Evolutionary conservation across 345 rosid genomes (phyloP), one percentile per base, ranked within the genome.

Genomic region (Capsella bursapastoris): DNA sequence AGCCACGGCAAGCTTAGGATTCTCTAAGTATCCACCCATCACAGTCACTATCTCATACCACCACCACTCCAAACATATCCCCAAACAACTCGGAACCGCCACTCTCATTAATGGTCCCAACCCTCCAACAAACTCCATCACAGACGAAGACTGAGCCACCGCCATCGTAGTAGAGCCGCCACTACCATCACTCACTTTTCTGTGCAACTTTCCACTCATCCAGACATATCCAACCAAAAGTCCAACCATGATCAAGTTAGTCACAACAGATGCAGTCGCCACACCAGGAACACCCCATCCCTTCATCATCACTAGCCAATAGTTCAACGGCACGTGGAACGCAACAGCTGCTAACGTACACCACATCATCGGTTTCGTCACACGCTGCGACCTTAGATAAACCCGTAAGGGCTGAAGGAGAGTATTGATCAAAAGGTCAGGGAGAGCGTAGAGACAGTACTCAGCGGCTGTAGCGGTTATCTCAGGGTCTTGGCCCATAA

Each of bases 11-110:
- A 84, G 69, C 2, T 87, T 92, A 4, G 99, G 99, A 49, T 92
- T 82, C n/a, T 87, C 85, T 80, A 95, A 74, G 81, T 95, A 92
- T 13, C 99, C 99, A 3, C 97, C 92, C 84, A 95, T 66, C 25
- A 95, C 83, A 3, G 77, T 95, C 83, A 95, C 91, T 11, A 95
- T 90, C 91, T 95, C 97, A 41, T 95, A 95, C 99, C 99, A 92
- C 99, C 97, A 95, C 99, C 99, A 95, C 85, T 95, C 99, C 69
- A 92, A 79, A 82, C 99, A 95, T 57, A 94, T 94, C 78, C 97
- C 97, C 48, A 90, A 75, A 76, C 99, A 94, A 51, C 99, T 94
- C 13, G 99, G 99, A 67, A 94, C 84, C 28, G 99, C 97, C 86
- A 94, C 78, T 73, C 65, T 83, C 93, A 90, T 73, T 35, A 94